Evolutionary conservation across 164 flowering plant genomes (phyloP), one percentile per base, ranked within the genome.

Genomic region (Stephania cephalantha): DNA sequence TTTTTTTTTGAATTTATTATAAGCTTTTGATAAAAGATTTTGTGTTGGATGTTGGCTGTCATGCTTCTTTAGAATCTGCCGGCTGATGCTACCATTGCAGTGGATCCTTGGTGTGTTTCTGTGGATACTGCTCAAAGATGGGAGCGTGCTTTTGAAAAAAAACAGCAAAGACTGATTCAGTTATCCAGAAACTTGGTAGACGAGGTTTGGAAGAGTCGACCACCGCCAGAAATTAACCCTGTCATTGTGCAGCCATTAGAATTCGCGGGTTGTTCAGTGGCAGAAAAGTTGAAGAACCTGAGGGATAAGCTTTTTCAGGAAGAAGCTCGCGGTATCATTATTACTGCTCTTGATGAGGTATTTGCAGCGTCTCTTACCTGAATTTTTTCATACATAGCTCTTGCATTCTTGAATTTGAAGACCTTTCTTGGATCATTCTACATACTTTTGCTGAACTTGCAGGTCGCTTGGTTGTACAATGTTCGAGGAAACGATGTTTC

Each of bases 391-490:
- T 31, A 7, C 58, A 1, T 72, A 72, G 12, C 42, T 71, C n/a
- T 50, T n/a, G 7, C 29, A 65, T 42, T 18, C 2, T 44, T 48
- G 17, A 10, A 42, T 30, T 50, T 70, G n/a, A 69, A 68, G 53
- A 7, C 29, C 20, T 10, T 53, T 46, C 73, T 31, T 78, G 53
- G 44, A 31, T 9, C 25, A 9, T 11, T 70, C 29, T 46, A 69
- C 17, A 48, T 70, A 46, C 65, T 46, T 64, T 18, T 75, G 45
- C 22, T 44, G 29, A 20, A 48, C 29, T 8, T 83, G 70, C 87
- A 95, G 99, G 98, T 96, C 82, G 99, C 97, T 76, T 96, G 99
- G 98, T 78, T 96, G 79, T 96, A 87, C 75, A 96, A 94, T 77
- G 78, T 96, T 48, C 97, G 98, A 46, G 99, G 99, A 70, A 82